A percentile compares a stretch with the other conserved stretches of the same genome.
Conservation (phyloP, 208 protist species). For the Acanthamoeba sp. region DNA sequence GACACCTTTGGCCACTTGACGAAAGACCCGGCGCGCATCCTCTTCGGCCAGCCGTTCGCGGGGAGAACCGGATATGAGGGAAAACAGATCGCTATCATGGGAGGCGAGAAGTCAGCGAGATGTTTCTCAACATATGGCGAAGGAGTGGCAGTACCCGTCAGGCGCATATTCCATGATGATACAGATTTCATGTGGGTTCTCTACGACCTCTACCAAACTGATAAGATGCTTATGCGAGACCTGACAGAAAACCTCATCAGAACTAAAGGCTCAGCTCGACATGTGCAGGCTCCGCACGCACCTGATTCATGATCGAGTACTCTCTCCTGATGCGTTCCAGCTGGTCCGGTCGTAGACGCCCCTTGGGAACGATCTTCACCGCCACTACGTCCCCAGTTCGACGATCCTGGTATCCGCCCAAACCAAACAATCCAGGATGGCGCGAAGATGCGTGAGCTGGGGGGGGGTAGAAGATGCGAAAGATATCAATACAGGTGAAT, state of each 20-base stretch:
- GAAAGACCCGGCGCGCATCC: not conserved
- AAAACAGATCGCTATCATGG: not conserved
- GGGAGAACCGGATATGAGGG: not conserved
- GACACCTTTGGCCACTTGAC: constrained; percentile 13
- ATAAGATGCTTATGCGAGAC: constrained; percentile 31
- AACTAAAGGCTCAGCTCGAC: no score
- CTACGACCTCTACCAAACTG: constrained; percentile 8
- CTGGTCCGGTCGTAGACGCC: constrained; percentile 14
- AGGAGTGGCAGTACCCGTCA: not conserved
- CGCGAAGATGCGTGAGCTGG: no score
- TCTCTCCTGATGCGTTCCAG: not conserved
- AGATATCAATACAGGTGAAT: not conserved
- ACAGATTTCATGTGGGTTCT: constrained; percentile 53
- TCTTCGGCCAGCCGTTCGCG: not conserved
- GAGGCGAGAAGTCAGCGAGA: not conserved
- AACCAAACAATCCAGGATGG: not conserved
- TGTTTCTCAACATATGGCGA: not conserved
- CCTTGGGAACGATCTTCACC: not conserved
- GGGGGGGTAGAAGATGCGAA: not conserved
- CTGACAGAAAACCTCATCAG: not conserved
- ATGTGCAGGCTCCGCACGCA: no score
- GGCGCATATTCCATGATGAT: constrained; percentile 55
- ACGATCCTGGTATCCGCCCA: not conserved
- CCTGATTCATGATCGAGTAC: constrained; percentile 72
- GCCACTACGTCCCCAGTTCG: not conserved